Conservation (phyloP, 2,329 filamentous ascomycete species). For the Phoma herbarum region DNA sequence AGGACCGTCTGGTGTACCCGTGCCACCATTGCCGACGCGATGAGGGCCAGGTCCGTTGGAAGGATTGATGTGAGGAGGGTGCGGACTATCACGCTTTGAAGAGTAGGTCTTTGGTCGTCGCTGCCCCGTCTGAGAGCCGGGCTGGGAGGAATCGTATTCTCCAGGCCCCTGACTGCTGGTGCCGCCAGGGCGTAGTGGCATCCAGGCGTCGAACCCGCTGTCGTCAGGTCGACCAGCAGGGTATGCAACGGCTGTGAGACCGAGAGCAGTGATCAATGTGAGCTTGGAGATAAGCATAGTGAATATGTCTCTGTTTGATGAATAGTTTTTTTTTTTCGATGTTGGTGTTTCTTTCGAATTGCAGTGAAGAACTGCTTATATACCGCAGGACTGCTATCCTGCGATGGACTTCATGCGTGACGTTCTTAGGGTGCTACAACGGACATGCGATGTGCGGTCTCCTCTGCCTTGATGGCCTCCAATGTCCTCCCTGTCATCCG, state of each 20-base stretch:
- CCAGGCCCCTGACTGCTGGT: not conserved
- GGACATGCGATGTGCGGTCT: not conserved
- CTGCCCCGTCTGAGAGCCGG: not conserved
- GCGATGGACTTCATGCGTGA: not conserved
- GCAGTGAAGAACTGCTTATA: not conserved
- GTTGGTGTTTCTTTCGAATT: not conserved
- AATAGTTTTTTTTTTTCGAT: not conserved
- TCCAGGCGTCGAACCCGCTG: not conserved
- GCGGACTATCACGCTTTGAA: not conserved
- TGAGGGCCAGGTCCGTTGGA: not conserved
- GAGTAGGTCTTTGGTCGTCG: not conserved
- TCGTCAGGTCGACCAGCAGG: not conserved
- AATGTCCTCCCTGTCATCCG: no score
- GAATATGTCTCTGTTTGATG: not conserved
- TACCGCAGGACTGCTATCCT: not conserved
- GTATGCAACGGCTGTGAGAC: slow-evolving; percentile 3
- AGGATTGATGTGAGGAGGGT: not conserved
- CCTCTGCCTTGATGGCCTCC: not conserved
- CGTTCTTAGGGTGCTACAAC: not conserved
- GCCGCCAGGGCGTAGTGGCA: not conserved
- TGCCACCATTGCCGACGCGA: not conserved
- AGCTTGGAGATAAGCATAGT: slow-evolving; percentile 8
- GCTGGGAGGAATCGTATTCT: not conserved
- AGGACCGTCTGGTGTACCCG: not conserved
- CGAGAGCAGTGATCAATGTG: not conserved